phyloP scores from a whole-genome alignment of 2,329 filamentous ascomycete genomes.

The Apiospora koreana region DNA sequence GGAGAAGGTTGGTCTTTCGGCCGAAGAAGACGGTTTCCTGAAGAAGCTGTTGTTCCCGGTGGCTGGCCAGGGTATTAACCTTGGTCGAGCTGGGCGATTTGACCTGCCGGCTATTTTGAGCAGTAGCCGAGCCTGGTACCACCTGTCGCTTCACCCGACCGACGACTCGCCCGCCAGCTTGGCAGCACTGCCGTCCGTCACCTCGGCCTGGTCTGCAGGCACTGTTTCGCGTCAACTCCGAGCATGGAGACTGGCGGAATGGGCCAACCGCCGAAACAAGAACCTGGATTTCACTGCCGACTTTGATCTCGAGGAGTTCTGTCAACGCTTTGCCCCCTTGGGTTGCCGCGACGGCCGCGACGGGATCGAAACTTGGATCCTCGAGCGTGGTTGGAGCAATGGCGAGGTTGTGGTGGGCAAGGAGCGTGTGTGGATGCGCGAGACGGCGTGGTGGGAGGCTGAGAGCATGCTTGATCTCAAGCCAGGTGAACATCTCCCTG shows the following conservation, averaged over 20 bases:
- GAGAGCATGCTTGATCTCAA: slow-evolving; percentile 94
- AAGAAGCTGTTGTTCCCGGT: slow-evolving; percentile 80
- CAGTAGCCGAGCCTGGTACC: slow-evolving; percentile 93
- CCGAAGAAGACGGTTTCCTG: slow-evolving; percentile 80
- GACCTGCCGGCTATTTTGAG: slow-evolving; percentile 74
- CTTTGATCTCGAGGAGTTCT: slow-evolving; percentile 92
- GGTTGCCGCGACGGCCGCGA: slow-evolving; percentile 90
- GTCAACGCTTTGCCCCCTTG: slow-evolving; percentile 75
- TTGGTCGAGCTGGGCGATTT: slow-evolving; percentile 77
- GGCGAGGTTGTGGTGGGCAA: slow-evolving; percentile 90
- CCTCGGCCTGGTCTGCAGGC: slow-evolving; percentile 90
- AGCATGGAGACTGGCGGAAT: slow-evolving; percentile 91
- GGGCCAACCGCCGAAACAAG: slow-evolving; percentile 91
- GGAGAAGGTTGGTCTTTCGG: slow-evolving; percentile 82
- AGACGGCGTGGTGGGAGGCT: slow-evolving; percentile 95
- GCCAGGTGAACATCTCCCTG: slow-evolving; percentile 46
- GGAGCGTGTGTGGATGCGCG: slow-evolving; percentile 94
- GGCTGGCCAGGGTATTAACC: slow-evolving; percentile 73
- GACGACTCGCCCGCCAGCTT: slow-evolving; percentile 79
- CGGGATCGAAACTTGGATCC: slow-evolving; percentile 89
- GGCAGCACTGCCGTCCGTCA: slow-evolving; percentile 69
- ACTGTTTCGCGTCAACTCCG: slow-evolving; percentile 90
- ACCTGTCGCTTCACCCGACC: slow-evolving; percentile 87
- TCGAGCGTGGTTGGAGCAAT: slow-evolving; percentile 97
- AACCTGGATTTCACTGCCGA: slow-evolving; percentile 94